Evolutionary conservation across 1,284 basidiomycete genomes (phyloP), one percentile per base, ranked within the genome.

Genomic region (Ganoderma resinaceum): DNA sequence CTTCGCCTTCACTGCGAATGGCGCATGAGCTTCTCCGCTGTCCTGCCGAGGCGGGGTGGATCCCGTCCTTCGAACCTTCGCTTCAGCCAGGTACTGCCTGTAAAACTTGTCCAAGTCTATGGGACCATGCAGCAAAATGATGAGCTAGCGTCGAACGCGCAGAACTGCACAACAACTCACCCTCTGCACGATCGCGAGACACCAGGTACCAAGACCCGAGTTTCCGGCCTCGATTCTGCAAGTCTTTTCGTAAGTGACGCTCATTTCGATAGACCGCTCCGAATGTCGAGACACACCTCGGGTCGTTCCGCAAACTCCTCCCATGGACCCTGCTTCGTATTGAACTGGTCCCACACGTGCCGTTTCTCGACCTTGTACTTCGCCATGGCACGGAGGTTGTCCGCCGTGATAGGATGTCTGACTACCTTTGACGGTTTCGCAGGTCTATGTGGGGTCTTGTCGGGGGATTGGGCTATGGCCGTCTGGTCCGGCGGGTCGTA

Each of bases 291-390:
- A 57, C 65, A 23, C 16, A 71, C 67, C 67, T 69, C 52, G 4
- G 65, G 65, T 29, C 61, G 59, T 14, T 33, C 46, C 6, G 65
- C 67, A 37, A 69, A 71, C 31, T 69, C 70, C n/a, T n/a, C 8
- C 70, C 70, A 71, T 9, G 63, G 65, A 0, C 31, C 49, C 16
- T 52, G 42, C 58, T 59, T 63, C 12, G 58, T 20, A n/a, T 8
- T 18, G 33, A 31, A 55, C 53, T 33, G 29, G 3, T 59, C 31
- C 61, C 43, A 66, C 33, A 43, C 3, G 5, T 61, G 8, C 52
- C 62, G 18, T n/a, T 61, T 52, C 57, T 66, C 67, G 18, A 43
- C 38, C 60, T 59, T 68, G 67, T 68, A 68, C 46, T 53, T 33
- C 37, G 65, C 65, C 65, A 66, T 66, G 6, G 65, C 59, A n/a